These are phyloP conservation scores for Sclerotinia minor DNA, from an alignment of 2,329 filamentous ascomycete genomes.

Conservation along the genomic window DNA sequence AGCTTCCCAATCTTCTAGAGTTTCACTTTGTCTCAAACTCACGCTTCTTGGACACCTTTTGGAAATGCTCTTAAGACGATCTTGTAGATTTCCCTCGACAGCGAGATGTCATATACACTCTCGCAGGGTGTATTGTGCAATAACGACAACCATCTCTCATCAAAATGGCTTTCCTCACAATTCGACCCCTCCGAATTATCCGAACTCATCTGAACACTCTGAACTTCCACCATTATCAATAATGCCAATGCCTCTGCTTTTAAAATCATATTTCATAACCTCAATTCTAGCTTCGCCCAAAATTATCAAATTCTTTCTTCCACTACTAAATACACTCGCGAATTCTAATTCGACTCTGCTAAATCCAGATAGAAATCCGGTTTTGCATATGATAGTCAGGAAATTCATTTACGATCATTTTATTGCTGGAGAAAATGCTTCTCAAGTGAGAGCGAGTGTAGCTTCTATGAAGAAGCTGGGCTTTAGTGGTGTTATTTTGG, in stretches of 20 bases:
- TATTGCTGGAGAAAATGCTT: constrained; percentile 72
- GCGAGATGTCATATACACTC: background rate
- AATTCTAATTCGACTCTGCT: constrained; percentile 25
- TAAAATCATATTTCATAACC: constrained; percentile 24
- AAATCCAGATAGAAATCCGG: constrained; percentile 66
- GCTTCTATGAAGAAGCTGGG: constrained; percentile 67
- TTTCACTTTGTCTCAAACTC: background rate
- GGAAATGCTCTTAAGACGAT: constrained; percentile 1
- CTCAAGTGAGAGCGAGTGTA: constrained; percentile 66
- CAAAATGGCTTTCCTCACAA: constrained; percentile 7
- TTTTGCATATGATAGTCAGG: constrained; percentile 68
- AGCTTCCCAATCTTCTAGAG: background rate
- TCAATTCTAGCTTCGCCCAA: constrained; percentile 25
- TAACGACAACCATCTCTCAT: background rate
- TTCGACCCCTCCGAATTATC: background rate
- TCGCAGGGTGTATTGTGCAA: background rate
- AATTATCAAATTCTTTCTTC: constrained; percentile 24
- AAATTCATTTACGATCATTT: constrained; percentile 87
- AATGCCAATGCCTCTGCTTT: constrained; percentile 25
- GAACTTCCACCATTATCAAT: constrained; percentile 25
- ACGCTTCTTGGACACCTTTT: too few relatives aligned
- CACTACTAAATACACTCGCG: constrained; percentile 20
- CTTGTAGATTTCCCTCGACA: background rate
- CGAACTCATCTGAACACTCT: background rate
- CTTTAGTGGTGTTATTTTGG: constrained; percentile 78